Evolutionary conservation across 768 basidiomycete genomes (phyloP).

Genomic region (Leucocoprinus leucothites): DNA sequence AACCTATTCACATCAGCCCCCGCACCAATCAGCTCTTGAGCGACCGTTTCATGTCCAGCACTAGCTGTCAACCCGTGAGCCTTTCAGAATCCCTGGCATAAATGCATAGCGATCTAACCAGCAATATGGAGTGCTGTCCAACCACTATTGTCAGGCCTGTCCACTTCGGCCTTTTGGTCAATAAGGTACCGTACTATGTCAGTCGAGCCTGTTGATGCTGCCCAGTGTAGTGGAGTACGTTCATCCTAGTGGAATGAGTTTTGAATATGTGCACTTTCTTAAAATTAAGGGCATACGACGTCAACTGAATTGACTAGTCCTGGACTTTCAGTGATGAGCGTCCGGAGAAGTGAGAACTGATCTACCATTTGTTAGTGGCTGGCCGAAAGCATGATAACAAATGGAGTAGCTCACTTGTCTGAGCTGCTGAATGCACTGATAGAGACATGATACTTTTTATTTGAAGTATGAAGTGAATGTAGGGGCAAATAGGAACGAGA

Average conservation of each 20-base stretch:
- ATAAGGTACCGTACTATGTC: slow-evolving; percentile 69
- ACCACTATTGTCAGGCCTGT: slow-evolving; percentile 60
- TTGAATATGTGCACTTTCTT: slow-evolving; percentile 7
- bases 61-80: slow-evolving; percentile 50
- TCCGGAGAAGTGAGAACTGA: slow-evolving; percentile 67
- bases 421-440: slow-evolving; percentile 63
- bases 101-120: slow-evolving; percentile 35
- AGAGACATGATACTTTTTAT: slow-evolving; percentile 35
- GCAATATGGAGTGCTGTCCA: slow-evolving; percentile 85
- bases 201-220: slow-evolving; percentile 67
- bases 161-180: slow-evolving; percentile 66
- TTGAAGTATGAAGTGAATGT: not conserved
- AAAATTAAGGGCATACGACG: slow-evolving; percentile 39
- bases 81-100: not conserved
- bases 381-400: not conserved
- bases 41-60: slow-evolving; percentile 74
- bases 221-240: slow-evolving; percentile 84
- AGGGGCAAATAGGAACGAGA: too few species aligned
- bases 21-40: slow-evolving; percentile 73
- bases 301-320: slow-evolving; percentile 61
- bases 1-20: slow-evolving; percentile 75
- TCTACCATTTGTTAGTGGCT: slow-evolving; percentile 35
- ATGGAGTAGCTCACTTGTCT: slow-evolving; percentile 48
- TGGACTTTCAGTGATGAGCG: slow-evolving; percentile 61
- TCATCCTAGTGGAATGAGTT: slow-evolving; percentile 50